Evolutionary conservation across 352 stramenopile genomes (phyloP), one percentile per base, ranked within the genome.

Genomic region (Pilasporangium apinafurcum): DNA sequence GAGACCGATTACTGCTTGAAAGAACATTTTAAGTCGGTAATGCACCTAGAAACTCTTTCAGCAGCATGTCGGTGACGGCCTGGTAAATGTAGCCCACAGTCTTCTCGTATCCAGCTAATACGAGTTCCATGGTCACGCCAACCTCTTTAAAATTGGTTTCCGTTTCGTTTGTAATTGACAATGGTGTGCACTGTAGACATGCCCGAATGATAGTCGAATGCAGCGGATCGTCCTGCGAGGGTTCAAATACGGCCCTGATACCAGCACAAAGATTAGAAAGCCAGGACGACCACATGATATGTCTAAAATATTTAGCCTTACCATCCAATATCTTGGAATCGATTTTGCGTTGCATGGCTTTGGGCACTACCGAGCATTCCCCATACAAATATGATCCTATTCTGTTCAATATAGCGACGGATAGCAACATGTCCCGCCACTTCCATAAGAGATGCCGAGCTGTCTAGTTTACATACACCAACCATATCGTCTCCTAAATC

Each of bases 301-400:
- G n/a, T n/a, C n/a, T n/a, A n/a, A n/a, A n/a, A n/a, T n/a, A n/a
- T n/a, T n/a, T n/a, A n/a, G n/a, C n/a, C n/a, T n/a, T 37, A 79
- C 68, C 65, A 82, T 63, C 65, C 65, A 59, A 68, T 82, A 28
- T 78, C 62, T 37, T 57, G 56, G 12, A 82, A n/a, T n/a, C n/a
- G n/a, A n/a, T n/a, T n/a, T n/a, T n/a, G n/a, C n/a, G 30, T 8
- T 55, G 59, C n/a, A 72, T 59, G 0, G 53, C 59, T 18, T 33
- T 49, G 33, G 45, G 46, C 13, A 40, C 18, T 51, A 43, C 12
- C 40, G 26, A 0, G 54, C 54, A 22, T 58, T 52, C 24, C 65
- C 68, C 68, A 82, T 12, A 74, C 55, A 32, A 67, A 74, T 17
- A 63, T 74, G 20, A 79, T 43, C 13, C 70, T 56, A 17, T 73